Percentiles rank a stretch among this genome's conserved stretches.
phyloP scores from a whole-genome alignment of 495 filamentous ascomycete genomes.

The Aspergillus sclerotioniger region DNA sequence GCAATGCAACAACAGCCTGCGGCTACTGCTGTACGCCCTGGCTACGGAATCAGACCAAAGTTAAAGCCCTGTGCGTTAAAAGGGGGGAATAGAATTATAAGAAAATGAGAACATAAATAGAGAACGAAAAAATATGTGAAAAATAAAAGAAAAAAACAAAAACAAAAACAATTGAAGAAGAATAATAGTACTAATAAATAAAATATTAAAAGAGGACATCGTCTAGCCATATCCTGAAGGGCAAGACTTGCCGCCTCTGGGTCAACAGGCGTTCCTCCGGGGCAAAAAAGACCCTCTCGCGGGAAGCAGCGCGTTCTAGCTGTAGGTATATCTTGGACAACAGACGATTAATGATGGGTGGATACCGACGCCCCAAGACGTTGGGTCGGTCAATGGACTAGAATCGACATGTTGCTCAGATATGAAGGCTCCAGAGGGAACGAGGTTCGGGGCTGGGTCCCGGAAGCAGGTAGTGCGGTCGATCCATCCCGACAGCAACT shows the following conservation, averaged over 20 bases:
- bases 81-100: background rate
- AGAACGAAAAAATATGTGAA: too few species aligned
- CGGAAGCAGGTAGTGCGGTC: constrained; percentile 20
- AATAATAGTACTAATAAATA: background rate
- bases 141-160: too few species aligned
- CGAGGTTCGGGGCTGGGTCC: constrained; percentile 30
- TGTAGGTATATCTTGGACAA: constrained; percentile 14
- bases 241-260: constrained; percentile 17
- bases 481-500: constrained; percentile 22
- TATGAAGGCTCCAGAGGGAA: constrained; percentile 27
- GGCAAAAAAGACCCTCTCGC: constrained; percentile 16
- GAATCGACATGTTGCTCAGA: constrained; percentile 17
- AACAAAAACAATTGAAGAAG: too few species aligned
- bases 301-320: constrained; percentile 18
- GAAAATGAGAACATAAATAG: too few species aligned
- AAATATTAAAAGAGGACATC: constrained; percentile 10
- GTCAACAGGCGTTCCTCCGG: constrained; percentile 13
- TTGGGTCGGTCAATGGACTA: constrained; percentile 34
- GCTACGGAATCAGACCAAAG: constrained; percentile 18
- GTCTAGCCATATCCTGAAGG: background rate
- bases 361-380: constrained; percentile 25
- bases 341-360: constrained; percentile 26
- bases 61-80: constrained; percentile 3
- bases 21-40: constrained; percentile 27
- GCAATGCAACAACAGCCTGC: constrained; percentile 22